These are phyloP conservation scores for Kurtzmaniella quercitrusa DNA, from an alignment of 1,139 yeast species.

Conservation along the genomic window DNA sequence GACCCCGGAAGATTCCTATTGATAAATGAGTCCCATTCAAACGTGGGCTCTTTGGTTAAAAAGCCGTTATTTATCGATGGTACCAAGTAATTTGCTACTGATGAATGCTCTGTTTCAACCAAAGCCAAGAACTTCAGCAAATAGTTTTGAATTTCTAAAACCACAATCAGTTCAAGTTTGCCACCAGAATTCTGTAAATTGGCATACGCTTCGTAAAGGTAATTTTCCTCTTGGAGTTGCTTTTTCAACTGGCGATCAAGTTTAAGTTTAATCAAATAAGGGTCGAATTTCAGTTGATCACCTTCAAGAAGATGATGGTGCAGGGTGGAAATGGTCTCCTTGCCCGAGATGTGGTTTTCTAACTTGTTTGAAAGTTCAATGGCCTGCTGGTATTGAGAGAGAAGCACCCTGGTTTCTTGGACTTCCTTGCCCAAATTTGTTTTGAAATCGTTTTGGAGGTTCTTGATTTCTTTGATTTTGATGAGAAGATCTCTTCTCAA, in stretches of 20 bases:
- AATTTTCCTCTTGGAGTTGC: constrained; percentile 80
- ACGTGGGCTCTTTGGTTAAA: constrained; percentile 68
- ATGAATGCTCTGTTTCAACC: constrained; percentile 64
- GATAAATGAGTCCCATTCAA: constrained; percentile 89
- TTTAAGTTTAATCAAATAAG: constrained; percentile 67
- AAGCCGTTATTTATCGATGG: constrained; percentile 71
- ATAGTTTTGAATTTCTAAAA: constrained; percentile 80
- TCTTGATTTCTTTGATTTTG: constrained; percentile 83
- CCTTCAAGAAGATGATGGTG: constrained; percentile 10
- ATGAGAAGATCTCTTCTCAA: constrained; percentile 75
- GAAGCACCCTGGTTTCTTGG: constrained; percentile 52
- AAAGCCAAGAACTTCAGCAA: constrained; percentile 66
- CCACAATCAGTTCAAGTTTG: constrained; percentile 84
- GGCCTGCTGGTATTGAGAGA: constrained; percentile 44
- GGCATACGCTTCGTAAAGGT: constrained; percentile 79
- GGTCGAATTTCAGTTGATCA: constrained; percentile 62
- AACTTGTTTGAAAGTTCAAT: constrained; percentile 33
- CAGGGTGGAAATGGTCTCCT: constrained; percentile 9
- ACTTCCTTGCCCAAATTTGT: constrained; percentile 69
- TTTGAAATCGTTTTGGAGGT: constrained; percentile 77
- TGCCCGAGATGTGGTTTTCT: constrained; percentile 15
- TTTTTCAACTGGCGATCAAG: constrained; percentile 74
- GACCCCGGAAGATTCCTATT: constrained; percentile 52
- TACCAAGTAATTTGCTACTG: constrained; percentile 59
- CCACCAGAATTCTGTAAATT: constrained; percentile 86